Base-by-base conservation (phyloP, 2,329 filamentous ascomycete genomes). In the Aureobasidium sp. region DNA sequence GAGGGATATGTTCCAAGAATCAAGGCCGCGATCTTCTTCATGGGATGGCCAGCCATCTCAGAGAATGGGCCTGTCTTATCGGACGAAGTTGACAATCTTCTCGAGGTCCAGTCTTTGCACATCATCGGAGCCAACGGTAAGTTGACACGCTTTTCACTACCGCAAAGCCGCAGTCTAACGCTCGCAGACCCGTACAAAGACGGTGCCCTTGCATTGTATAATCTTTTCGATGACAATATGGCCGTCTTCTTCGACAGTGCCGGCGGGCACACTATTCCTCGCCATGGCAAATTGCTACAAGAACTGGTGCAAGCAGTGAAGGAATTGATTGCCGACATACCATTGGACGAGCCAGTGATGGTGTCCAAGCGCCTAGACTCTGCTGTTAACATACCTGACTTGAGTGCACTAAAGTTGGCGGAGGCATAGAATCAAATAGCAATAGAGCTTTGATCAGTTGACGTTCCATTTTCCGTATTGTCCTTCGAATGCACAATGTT, bases 181-280 rank as follows among this genome's bases (percentile, higher is more conserved):
- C 7, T 30, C 11, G 10, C 13, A 57, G 53, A 57, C 8, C 53
- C 53, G 2, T 57, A 57, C 53, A 57, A 57, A 10, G 53, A 57
- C 9, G 53, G 53, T 21, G 53, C 53, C 5, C 53, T 57, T 34
- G 53, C 53, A 13, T 45, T 57, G 53, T 57, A 57, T n/a, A 57
- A 57, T 11, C 16, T 57, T 6, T 57, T 57, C n/a, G 53, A 57
- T 9, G 53, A 57, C n/a, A 45, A 57, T 10, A 57, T 45, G 53
- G 53, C 41, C 10, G 32, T 57, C 2, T 57, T 57, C 25, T 57
- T 57, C 21, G 53, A 57, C 6, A 57, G 53, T 45, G 53, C 53
- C 2, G 53, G 53, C 8, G 53, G 53, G 1, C 53, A 57, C 41
- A 57, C 53, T 29, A 57, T 57, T 27, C 53, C 53, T 16, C 37